These are phyloP conservation scores for Petrea volubilis DNA, from an alignment of 257 asterid species.

Conservation along the genomic window DNA sequence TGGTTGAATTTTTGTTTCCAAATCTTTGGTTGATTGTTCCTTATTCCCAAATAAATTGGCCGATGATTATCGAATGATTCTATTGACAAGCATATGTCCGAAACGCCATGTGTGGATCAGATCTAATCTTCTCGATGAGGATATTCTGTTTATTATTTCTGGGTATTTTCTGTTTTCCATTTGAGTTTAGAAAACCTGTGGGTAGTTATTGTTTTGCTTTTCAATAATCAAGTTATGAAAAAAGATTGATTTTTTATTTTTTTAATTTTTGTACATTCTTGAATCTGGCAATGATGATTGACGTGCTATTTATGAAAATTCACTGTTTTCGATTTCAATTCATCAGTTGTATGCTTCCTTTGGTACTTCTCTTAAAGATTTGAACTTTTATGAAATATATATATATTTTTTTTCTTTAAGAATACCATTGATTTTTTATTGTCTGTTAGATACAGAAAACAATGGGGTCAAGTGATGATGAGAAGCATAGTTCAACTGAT, in stretches of 20 bases:
- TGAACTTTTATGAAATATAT: no score
- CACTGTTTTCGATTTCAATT: neutral
- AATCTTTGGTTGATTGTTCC: neutral
- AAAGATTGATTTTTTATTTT: no score
- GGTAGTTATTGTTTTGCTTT: neutral
- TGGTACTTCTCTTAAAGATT: no score
- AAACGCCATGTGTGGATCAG: conserved; percentile 18
- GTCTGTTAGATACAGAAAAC: no score
- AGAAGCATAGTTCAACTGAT: no score
- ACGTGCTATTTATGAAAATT: conserved; percentile 20
- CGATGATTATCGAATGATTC: conserved; percentile 12
- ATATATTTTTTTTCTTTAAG: no score
- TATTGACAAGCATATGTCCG: conserved; percentile 36
- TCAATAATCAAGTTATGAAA: no score
- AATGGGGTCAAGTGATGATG: conserved; percentile 47
- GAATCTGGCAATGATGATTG: conserved; percentile 24
- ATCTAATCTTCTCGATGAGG: conserved; percentile 52
- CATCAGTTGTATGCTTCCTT: no score
- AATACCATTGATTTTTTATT: no score
- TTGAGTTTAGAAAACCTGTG: neutral
- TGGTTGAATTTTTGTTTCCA: neutral
- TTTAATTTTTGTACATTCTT: neutral
- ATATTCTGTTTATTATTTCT: neutral
- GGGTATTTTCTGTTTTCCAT: neutral
- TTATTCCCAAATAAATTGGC: neutral